phyloP scores from a whole-genome alignment of 352 stramenopile genomes.

The Globisporangium middletonii region DNA sequence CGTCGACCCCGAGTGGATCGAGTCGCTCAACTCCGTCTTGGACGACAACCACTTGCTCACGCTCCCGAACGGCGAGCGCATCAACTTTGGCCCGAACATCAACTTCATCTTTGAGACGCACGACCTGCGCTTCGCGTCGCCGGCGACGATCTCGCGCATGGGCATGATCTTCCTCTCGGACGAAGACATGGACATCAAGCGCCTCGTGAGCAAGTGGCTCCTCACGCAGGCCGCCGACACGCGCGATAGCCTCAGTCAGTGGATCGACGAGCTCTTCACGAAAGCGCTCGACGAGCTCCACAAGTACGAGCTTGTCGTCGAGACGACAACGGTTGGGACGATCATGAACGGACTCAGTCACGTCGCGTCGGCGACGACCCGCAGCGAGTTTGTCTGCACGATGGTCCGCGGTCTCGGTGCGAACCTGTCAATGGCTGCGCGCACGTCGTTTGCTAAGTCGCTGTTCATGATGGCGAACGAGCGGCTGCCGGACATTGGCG shows the following conservation, averaged over 20 bases:
- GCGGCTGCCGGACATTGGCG: constrained; percentile 79
- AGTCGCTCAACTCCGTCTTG: constrained; percentile 94
- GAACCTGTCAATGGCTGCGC: constrained; percentile 78
- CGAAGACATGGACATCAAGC: constrained; percentile 80
- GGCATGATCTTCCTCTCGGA: constrained; percentile 97
- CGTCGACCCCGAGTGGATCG: constrained; percentile 96
- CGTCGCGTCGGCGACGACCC: constrained; percentile 60
- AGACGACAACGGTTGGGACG: constrained; percentile 92
- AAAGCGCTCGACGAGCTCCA: constrained; percentile 81
- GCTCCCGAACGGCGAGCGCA: constrained; percentile 94
- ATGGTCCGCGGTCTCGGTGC: constrained; percentile 91
- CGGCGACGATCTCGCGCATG: constrained; percentile 95
- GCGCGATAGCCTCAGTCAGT: constrained; percentile 56
- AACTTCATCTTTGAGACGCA: constrained; percentile 98
- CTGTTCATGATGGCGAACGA: constrained; percentile 91
- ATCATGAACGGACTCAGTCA: constrained; percentile 92
- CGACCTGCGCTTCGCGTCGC: constrained; percentile 91
- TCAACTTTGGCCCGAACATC: constrained; percentile 93
- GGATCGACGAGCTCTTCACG: constrained; percentile 93
- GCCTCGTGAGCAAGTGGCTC: constrained; percentile 81
- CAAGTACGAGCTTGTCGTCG: constrained; percentile 84
- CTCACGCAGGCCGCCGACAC: constrained; percentile 44
- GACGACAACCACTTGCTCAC: constrained; percentile 96
- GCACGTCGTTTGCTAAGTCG: constrained; percentile 85
- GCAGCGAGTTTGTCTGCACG: constrained; percentile 86